Evolutionary conservation across 2,329 filamentous ascomycete species (phyloP), one percentile per base, ranked within the genome.

Genomic region (Aureobasidium sp.): DNA sequence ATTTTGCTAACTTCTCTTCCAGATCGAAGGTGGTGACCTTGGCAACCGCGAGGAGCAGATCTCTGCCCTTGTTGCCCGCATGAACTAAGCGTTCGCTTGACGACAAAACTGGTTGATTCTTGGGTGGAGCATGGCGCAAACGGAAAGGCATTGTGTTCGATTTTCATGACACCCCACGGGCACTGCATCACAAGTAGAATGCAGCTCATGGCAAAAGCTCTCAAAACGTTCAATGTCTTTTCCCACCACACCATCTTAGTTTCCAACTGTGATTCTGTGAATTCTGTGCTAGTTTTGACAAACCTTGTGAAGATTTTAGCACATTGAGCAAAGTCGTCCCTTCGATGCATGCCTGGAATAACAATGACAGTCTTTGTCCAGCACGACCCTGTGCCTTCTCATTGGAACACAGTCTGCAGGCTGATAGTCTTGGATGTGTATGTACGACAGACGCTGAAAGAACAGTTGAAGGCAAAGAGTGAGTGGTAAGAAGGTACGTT

Each of bases 1-100:
- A 35, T 21, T 49, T 90, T 82, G 35, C 35, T 37, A 37, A 37
- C 35, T 37, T 4, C n/a, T 37, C n/a, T 37, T 4, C 35, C 31
- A 35, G 31, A 89, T 97, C 66, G 89, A 96, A 84, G 94, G 42
- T 79, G 94, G 94, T 87, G 94, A 99, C 79, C 82, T 95, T 71
- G 94, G 94, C 77, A 97, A 99, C 86, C 89, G 94, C 69, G 94
- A 99, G 84, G 92, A 97, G 73, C 87, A 92, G 82, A 96, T 97
- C 86, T 97, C 97, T 80, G 83, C 79, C 73, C 85, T 97, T 75
- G 88, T 99, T 82, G 86, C 90, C 79, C 90, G 95, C 83, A 97
- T 97, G 94, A 97, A 97, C 86, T 99, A 95, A 57, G 50, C 25
- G 54, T 38, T 38, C 35, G 49, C 35, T 49, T 45, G 27, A 38